These are phyloP conservation scores for Lachancea sp. DNA, from an alignment of 805 yeast genomes.

Conservation along the genomic window DNA sequence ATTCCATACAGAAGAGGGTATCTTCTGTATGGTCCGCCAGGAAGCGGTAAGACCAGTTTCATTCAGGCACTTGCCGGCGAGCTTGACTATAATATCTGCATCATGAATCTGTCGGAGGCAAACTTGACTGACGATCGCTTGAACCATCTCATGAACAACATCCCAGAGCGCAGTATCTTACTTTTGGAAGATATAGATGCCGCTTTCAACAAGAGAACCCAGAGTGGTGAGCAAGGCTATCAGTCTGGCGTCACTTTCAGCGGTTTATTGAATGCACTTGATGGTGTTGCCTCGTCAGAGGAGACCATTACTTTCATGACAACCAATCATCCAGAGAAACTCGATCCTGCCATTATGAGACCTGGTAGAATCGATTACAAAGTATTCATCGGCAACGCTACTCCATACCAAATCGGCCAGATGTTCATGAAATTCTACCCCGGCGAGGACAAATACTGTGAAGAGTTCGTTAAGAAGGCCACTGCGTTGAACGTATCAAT, in stretches of 20 bases:
- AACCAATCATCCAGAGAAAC: constrained; percentile 89
- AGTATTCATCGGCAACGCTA: constrained; percentile 79
- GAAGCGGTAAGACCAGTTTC: constrained; percentile 92
- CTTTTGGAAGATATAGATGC: constrained; percentile 93
- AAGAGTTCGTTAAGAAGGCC: constrained; percentile 37
- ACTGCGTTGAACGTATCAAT: constrained; percentile 47
- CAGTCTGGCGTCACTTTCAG: constrained; percentile 90
- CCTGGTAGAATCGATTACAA: constrained; percentile 93
- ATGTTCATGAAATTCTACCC: constrained; percentile 90
- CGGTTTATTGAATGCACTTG: constrained; percentile 87
- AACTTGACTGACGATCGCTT: constrained; percentile 91
- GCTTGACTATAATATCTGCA: constrained; percentile 90
- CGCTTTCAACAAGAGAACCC: constrained; percentile 80
- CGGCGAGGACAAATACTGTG: constrained; percentile 47
- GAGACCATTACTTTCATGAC: constrained; percentile 97
- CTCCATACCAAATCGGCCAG: constrained; percentile 64
- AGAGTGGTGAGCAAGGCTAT: constrained; percentile 69
- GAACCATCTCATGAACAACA: constrained; percentile 92
- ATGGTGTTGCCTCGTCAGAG: constrained; percentile 96
- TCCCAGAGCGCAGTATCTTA: constrained; percentile 82
- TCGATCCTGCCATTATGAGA: constrained; percentile 88
- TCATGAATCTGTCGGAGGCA: constrained; percentile 81
- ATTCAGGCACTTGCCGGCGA: constrained; percentile 97
- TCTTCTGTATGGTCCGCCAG: constrained; percentile 93
- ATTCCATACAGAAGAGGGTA: constrained; percentile 96